Conservation (phyloP, 768 basidiomycete species). For the Brasilioporus rufonigricans region DNA sequence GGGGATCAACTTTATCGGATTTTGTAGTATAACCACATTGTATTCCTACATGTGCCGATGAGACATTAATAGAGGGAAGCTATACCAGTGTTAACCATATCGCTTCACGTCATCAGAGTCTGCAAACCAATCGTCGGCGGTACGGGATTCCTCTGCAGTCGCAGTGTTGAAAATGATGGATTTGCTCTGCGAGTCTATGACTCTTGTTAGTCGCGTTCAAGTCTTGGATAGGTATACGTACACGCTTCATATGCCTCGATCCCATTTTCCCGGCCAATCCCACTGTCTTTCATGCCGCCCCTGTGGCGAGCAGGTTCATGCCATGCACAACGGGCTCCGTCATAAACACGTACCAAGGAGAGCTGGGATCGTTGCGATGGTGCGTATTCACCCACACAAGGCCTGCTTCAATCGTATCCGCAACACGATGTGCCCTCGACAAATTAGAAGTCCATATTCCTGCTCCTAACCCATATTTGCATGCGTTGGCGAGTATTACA, state of each 20-base stretch:
- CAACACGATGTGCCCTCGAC: conserved; percentile 72
- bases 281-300: conserved; percentile 91
- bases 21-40: conserved; percentile 12
- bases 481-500: conserved; percentile 66
- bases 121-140: conserved; percentile 77
- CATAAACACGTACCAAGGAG: conserved; percentile 61
- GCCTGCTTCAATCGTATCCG: conserved; percentile 68
- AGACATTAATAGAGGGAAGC: background rate
- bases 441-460: conserved; percentile 79
- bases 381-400: conserved; percentile 89
- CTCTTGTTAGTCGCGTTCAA: conserved; percentile 4
- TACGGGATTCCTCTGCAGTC: conserved; percentile 52
- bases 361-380: conserved; percentile 86
- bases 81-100: conserved; percentile 51
- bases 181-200: conserved; percentile 79
- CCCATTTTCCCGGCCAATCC: conserved; percentile 85
- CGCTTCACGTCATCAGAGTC: conserved; percentile 50
- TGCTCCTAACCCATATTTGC: conserved; percentile 78
- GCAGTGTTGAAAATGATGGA: conserved; percentile 78
- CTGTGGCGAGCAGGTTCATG: conserved; percentile 35
- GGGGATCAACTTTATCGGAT: background rate
- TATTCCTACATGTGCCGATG: conserved; percentile 10
- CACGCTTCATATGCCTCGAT: conserved; percentile 78
- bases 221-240: conserved; percentile 32
- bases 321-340: background rate